Base-by-base conservation (phyloP, 169 alveolate species). In the Eimeria maxima region DNA sequence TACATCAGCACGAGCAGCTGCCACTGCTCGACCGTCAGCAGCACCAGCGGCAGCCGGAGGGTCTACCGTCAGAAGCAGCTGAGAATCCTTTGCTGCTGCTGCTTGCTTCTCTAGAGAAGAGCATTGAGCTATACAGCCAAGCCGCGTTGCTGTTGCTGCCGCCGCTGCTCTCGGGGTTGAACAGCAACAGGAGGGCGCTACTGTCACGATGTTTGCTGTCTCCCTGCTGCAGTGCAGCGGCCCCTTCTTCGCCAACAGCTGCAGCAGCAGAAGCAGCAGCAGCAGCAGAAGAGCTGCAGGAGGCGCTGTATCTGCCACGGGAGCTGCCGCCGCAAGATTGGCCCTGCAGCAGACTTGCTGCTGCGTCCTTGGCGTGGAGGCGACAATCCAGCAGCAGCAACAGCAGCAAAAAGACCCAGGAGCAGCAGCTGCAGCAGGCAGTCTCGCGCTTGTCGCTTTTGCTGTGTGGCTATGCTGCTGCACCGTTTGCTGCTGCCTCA, bases 241-340 rank as follows among this genome's bases (percentile, higher is more conserved):
- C 65, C 20, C 16, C 57, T 14, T 7, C 27, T n/a, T 5, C 89
- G 33, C 45, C 89, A 80, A 33, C 65, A 45, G 20, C 74, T 11
- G 69, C 90, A 47, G 53, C 50, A 20, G 73, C 90, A 81, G 20
- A 50, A 24, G 74, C 73, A 81, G 87, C 65, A 76, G 55, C 87
- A 76, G 87, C 87, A 45, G 50, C 90, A 55, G 90, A 81, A 16
- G 90, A 81, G 20, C 47, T 81, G 90, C 90, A 81, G 90, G 53
- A 47, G 47, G 71, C 73, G 33, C 71, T 81, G 73, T 47, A 47
- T 24, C 90, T 81, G 18, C 90, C 74, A 13, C 47, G 20, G 16
- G 53, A 45, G 50, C 50, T 29, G 24, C 18, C 47, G 8, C 16
- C 3, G 53, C 50, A 14, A 50, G 24, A 27, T 29, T 29, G 45